Conservation (phyloP, 257 asterid genomes). For the Solanum clarkiae region DNA sequence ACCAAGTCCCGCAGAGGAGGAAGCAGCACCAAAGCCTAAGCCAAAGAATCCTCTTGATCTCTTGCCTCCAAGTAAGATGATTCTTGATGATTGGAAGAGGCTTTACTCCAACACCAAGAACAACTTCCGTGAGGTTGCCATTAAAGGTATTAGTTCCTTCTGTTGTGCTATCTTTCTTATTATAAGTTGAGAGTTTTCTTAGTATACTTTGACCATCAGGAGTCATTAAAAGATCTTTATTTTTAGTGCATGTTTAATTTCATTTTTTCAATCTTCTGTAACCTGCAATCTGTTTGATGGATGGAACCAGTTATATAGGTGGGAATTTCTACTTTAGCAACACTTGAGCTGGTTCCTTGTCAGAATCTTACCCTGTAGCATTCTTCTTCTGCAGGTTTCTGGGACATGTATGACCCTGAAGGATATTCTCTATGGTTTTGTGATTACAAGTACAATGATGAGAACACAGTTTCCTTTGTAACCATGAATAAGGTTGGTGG, state of each 20-base stretch:
- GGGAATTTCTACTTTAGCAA: not conserved
- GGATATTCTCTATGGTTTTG: conserved; percentile 99
- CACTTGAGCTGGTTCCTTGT: not conserved
- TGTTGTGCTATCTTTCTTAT: not conserved
- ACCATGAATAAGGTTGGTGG: conserved; percentile 93
- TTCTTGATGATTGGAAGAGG: conserved; percentile 95
- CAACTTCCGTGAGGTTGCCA: conserved; percentile 92
- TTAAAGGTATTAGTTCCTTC: conserved; percentile 39
- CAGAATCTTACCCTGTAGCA: not conserved
- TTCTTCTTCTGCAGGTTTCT: conserved; percentile 47
- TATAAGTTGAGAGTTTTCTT: not conserved
- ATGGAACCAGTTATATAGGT: not conserved
- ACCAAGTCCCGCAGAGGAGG: conserved; percentile 40
- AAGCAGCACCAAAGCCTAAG: conserved; percentile 86
- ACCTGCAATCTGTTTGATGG: not conserved
- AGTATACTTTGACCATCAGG: not conserved
- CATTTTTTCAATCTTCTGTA: not conserved
- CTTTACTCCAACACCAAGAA: conserved; percentile 92
- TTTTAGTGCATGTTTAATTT: not conserved
- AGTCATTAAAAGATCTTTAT: not conserved
- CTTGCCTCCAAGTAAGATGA: conserved; percentile 83
- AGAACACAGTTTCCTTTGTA: conserved; percentile 74
- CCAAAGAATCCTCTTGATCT: conserved; percentile 91
- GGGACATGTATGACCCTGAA: conserved; percentile 98
- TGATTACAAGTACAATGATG: conserved; percentile 86